Evolutionary conservation across 345 rosid species (phyloP).

Genomic region (Camelina neglecta): DNA sequence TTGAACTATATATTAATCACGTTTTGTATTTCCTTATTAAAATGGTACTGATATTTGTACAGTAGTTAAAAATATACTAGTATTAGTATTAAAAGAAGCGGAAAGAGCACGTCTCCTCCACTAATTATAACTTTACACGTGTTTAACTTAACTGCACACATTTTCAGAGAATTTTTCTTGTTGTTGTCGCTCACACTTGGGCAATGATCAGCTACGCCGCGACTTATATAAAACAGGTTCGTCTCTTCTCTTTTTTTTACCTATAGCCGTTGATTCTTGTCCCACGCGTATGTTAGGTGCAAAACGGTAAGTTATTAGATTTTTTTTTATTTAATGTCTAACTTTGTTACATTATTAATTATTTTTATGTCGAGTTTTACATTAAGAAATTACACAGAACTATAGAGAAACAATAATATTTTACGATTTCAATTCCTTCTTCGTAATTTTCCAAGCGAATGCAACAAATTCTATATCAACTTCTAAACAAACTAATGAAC

Average conservation of each 20-base stretch:
- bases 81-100: conserved; percentile 10
- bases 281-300: no score
- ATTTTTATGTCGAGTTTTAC: no score
- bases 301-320: no score
- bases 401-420: no score
- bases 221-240: not conserved
- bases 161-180: not conserved
- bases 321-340: no score
- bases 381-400: no score
- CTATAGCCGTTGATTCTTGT: not conserved
- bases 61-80: not conserved
- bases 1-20: conserved; percentile 30
- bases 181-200: not conserved
- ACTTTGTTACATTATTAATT: no score
- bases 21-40: conserved; percentile 15
- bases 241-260: not conserved
- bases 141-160: not conserved
- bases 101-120: conserved; percentile 36
- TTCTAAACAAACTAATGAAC: no score
- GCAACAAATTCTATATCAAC: no score
- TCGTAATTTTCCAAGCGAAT: no score
- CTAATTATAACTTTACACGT: conserved; percentile 11
- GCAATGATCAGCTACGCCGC: not conserved
- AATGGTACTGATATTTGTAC: not conserved
- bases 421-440: no score